Conservation (phyloP, 805 yeast species). For the Candida incommunis region DNA sequence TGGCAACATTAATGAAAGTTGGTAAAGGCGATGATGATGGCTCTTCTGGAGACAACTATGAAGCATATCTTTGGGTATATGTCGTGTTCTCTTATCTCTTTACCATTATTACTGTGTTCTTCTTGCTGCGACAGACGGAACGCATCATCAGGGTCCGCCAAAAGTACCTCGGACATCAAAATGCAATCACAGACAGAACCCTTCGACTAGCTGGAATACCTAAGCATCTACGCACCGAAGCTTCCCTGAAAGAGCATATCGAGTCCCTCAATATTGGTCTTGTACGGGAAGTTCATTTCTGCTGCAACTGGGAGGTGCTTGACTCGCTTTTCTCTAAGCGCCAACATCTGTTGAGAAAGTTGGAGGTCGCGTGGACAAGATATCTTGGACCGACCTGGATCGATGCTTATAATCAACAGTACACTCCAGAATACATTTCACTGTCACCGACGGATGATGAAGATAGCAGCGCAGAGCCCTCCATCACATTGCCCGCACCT, state of each 20-base stretch:
- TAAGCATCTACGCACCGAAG: constrained; percentile 56
- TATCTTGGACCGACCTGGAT: constrained; percentile 35
- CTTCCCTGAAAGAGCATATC: constrained; percentile 57
- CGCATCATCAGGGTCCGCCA: constrained; percentile 71
- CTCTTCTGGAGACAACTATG: constrained; percentile 27
- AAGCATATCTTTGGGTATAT: constrained; percentile 68
- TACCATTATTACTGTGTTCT: constrained; percentile 48
- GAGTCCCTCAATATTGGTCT: constrained; percentile 69
- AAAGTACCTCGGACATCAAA: constrained; percentile 67
- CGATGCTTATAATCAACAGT: constrained; percentile 5
- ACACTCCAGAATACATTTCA: constrained; percentile 9
- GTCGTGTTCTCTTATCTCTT: constrained; percentile 78
- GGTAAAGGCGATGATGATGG: constrained; percentile 4
- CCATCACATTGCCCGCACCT: constrained; percentile 1
- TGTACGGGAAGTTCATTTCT: constrained; percentile 63
- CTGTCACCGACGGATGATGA: constrained; percentile 6
- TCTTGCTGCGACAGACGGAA: constrained; percentile 54
- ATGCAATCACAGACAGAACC: constrained; percentile 83
- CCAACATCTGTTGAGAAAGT: constrained; percentile 32
- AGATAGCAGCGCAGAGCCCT: constrained; percentile 5
- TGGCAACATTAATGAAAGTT: neutral
- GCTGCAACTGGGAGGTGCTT: constrained; percentile 73
- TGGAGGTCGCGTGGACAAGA: constrained; percentile 63
- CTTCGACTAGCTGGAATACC: constrained; percentile 83
- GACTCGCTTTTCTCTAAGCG: constrained; percentile 54